Conservation (phyloP, 129 eudicot species). For the Oenanthe sinensis region DNA sequence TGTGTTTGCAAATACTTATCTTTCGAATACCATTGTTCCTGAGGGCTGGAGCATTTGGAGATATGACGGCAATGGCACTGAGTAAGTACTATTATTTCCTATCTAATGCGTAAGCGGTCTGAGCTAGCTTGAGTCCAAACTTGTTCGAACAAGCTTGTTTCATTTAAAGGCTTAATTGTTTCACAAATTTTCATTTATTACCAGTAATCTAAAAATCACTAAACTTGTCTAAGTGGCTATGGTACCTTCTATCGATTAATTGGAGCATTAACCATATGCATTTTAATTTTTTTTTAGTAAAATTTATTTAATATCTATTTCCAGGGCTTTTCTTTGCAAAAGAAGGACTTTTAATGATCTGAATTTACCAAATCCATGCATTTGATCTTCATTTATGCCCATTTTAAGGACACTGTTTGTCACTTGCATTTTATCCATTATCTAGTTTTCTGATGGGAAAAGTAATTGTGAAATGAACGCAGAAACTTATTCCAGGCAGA, state of each 20-base stretch:
- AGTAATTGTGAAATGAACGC: constrained; percentile 3
- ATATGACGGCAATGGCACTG: constrained; percentile 32
- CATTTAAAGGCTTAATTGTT: background rate
- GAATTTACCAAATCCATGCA: background rate
- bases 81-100: constrained; percentile 39
- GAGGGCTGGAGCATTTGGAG: constrained; percentile 34
- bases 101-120: background rate
- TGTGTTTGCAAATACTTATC: background rate
- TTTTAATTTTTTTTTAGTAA: no score
- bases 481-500: constrained; percentile 67
- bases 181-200: background rate
- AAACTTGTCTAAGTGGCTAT: no score
- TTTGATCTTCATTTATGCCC: background rate
- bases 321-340: no score
- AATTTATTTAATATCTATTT: no score
- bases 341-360: no score
- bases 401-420: background rate
- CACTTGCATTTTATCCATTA: background rate
- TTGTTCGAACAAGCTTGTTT: background rate
- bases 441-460: background rate
- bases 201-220: no score
- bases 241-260: no score
- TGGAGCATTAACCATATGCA: no score
- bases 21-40: background rate
- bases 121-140: background rate